Evolutionary conservation across 306 rosid species (phyloP).

Genomic region (Trifolium dubium): DNA sequence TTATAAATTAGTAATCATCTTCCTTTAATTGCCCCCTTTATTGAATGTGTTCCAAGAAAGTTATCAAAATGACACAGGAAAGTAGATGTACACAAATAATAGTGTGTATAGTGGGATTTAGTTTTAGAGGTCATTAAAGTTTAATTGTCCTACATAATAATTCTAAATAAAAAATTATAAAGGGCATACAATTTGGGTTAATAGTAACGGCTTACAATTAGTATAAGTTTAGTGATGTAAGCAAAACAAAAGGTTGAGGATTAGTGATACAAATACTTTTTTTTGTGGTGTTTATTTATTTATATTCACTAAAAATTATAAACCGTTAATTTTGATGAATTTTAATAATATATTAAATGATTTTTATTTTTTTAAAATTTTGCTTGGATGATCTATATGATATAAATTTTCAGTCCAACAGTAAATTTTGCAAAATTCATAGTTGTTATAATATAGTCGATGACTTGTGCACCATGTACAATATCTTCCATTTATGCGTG

Average conservation of each 20-base stretch:
- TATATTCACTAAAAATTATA: no score
- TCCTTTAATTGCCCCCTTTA: conserved; percentile 20
- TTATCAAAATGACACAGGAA: conserved; percentile 3
- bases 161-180: background rate
- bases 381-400: no score
- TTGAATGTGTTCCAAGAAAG: conserved; percentile 21
- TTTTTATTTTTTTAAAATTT: no score
- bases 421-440: no score
- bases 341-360: no score
- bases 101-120: background rate
- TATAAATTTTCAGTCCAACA: no score
- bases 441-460: no score
- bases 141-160: conserved; percentile 4
- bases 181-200: background rate
- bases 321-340: no score
- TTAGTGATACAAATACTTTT: background rate
- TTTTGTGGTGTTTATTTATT: no score
- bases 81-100: background rate
- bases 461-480: no score
- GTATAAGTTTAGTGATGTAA: background rate
- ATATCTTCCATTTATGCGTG: no score
- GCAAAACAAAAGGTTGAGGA: background rate
- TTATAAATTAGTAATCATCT: conserved; percentile 20
- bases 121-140: background rate
- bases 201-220: background rate